Conservation (phyloP, 768 basidiomycete species). For the Amanita brunnescens region DNA sequence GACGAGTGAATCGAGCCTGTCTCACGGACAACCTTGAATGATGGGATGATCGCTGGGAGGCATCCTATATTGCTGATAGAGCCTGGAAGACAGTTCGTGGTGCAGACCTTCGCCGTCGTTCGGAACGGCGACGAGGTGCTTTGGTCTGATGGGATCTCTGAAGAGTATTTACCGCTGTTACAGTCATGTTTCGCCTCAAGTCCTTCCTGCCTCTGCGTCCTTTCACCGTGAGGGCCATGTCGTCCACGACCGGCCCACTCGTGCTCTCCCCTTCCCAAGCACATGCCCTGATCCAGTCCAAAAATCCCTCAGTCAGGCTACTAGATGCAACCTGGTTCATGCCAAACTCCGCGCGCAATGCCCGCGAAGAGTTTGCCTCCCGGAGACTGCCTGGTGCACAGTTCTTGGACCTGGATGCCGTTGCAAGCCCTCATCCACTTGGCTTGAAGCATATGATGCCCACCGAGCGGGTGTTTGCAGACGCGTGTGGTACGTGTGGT, state of each 20-base stretch:
- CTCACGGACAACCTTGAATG: slow-evolving; percentile 81
- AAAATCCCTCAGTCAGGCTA: slow-evolving; percentile 30
- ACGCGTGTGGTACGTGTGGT: slow-evolving; percentile 62
- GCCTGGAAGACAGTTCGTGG: slow-evolving; percentile 57
- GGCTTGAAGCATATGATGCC: slow-evolving; percentile 97
- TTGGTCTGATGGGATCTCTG: slow-evolving; percentile 89
- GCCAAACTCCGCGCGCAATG: slow-evolving; percentile 74
- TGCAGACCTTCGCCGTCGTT: slow-evolving; percentile 73
- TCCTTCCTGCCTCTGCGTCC: not conserved
- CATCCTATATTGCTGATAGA: slow-evolving; percentile 47
- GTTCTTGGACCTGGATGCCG: slow-evolving; percentile 75
- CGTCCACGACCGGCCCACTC: slow-evolving; percentile 28
- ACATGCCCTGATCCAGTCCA: slow-evolving; percentile 25
- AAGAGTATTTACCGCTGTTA: slow-evolving; percentile 4
- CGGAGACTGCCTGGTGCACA: slow-evolving; percentile 65
- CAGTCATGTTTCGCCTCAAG: not conserved
- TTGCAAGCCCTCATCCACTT: slow-evolving; percentile 63
- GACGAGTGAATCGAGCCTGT: slow-evolving; percentile 84
- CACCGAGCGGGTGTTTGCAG: slow-evolving; percentile 53
- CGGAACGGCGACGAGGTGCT: slow-evolving; percentile 83
- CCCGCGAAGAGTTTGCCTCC: slow-evolving; percentile 56
- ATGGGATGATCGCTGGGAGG: slow-evolving; percentile 54
- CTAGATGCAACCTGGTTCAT: slow-evolving; percentile 90
- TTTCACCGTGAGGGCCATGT: not conserved
- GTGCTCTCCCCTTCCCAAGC: slow-evolving; percentile 45